phyloP scores from a whole-genome alignment of 78 protist species.

The Dictyostelium intermedium region DNA sequence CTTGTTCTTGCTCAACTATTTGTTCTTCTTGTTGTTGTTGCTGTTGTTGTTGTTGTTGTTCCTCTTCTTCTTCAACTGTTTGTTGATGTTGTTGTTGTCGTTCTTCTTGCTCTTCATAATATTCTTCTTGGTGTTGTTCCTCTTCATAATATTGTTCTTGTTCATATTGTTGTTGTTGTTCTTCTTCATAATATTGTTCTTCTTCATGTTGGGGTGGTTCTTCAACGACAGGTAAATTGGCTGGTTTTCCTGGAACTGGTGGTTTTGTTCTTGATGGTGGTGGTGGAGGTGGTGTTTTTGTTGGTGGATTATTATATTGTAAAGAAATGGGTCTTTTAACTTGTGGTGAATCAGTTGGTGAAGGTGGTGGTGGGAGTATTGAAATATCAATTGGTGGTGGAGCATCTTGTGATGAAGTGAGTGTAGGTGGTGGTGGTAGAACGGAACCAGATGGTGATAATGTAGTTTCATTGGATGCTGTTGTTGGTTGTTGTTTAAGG shows the following conservation, averaged over 20 bases:
- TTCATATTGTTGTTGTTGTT: slow-evolving; percentile 2
- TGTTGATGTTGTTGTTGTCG: not conserved
- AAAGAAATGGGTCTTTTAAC: not conserved
- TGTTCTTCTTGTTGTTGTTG: not conserved
- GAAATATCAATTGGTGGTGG: slow-evolving; percentile 15
- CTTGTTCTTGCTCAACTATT: not conserved
- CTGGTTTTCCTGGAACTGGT: not conserved
- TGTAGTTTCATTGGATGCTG: not conserved
- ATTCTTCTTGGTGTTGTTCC: not conserved
- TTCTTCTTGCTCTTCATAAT: not conserved
- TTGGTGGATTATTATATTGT: not conserved
- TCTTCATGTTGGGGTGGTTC: not conserved
- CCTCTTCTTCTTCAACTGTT: not conserved
- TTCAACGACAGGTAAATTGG: not conserved
- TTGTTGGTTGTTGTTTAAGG: not conserved
- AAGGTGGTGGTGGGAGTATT: slow-evolving; percentile 1
- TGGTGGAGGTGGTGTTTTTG: not conserved
- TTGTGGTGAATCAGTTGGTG: not conserved
- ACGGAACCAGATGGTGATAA: not conserved
- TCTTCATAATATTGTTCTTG: not conserved
- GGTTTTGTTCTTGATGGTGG: not conserved
- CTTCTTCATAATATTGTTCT: not conserved
- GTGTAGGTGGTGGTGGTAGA: slow-evolving; percentile 7
- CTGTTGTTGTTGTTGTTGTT: not conserved
- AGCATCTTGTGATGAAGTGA: not conserved